Percentiles rank a stretch among this genome's conserved stretches.
Conservation (phyloP, 176 grass and related monocot genomes). For the Lolium multiflorum region DNA sequence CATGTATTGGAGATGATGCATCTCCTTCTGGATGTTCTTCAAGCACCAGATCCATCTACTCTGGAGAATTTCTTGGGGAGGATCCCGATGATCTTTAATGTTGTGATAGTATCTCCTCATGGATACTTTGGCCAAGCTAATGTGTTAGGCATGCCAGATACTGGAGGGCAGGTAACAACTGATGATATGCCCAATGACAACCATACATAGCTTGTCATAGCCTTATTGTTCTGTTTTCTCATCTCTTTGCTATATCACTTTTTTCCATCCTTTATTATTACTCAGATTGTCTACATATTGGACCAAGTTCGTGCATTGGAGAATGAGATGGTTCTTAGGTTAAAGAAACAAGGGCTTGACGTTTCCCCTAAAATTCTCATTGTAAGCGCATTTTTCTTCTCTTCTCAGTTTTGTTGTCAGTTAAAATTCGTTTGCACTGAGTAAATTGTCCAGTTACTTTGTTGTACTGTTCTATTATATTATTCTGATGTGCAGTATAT, state of each 20-base stretch:
- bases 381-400: slow-evolving; percentile 54
- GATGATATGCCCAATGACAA: background rate
- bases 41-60: slow-evolving; percentile 91
- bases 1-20: slow-evolving; percentile 92
- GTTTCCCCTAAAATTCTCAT: slow-evolving; percentile 90
- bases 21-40: slow-evolving; percentile 91
- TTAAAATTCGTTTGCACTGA: slow-evolving; percentile 18
- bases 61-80: slow-evolving; percentile 93
- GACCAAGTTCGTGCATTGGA: slow-evolving; percentile 96
- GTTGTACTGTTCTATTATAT: background rate
- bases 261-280: slow-evolving; percentile 25
- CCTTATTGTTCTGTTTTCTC: background rate
- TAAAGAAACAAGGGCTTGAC: slow-evolving; percentile 85
- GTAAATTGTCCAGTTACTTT: slow-evolving; percentile 23
- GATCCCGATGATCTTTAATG: slow-evolving; percentile 98
- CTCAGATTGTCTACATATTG: slow-evolving; percentile 93
- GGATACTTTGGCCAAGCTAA: slow-evolving; percentile 99
- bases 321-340: slow-evolving; percentile 91
- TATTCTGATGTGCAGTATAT: slow-evolving; percentile 1
- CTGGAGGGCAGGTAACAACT: slow-evolving; percentile 84
- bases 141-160: slow-evolving; percentile 96
- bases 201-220: slow-evolving; percentile 22
- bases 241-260: slow-evolving; percentile 6
- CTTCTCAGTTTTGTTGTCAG: slow-evolving; percentile 16
- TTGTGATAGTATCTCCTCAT: slow-evolving; percentile 92